These are phyloP conservation scores for Tripidium arundinaceum DNA, from an alignment of 202 grass and related monocot species.

Conservation along the genomic window DNA sequence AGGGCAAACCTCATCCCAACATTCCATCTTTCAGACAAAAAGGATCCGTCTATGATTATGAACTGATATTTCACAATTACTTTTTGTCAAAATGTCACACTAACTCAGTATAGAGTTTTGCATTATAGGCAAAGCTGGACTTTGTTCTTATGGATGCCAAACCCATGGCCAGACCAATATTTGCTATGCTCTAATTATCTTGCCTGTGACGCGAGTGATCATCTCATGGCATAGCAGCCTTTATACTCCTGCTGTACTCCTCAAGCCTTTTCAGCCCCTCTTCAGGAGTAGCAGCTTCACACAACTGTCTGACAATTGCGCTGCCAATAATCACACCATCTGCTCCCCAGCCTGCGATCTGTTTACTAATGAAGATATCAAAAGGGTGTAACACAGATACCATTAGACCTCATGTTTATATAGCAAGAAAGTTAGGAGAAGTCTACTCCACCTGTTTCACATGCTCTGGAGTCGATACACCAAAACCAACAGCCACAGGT, in stretches of 20 bases:
- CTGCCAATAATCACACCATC: slow-evolving; percentile 95
- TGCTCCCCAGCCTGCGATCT: slow-evolving; percentile 69
- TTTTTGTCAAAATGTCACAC: background rate
- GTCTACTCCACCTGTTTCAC: slow-evolving; percentile 44
- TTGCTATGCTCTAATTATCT: background rate
- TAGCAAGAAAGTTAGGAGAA: background rate
- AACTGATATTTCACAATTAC: background rate
- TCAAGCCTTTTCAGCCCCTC: slow-evolving; percentile 76
- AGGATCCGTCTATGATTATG: background rate
- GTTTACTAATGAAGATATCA: background rate
- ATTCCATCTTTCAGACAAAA: slow-evolving; percentile 19
- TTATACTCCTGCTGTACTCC: slow-evolving; percentile 62
- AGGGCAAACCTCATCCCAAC: background rate
- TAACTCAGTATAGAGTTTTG: background rate
- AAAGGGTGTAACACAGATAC: background rate
- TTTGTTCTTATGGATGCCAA: background rate
- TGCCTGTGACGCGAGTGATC: slow-evolving; percentile 5
- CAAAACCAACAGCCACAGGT: slow-evolving; percentile 93
- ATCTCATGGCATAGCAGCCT: slow-evolving; percentile 60
- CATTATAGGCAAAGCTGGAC: background rate
- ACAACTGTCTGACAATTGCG: slow-evolving; percentile 72
- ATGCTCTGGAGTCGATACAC: slow-evolving; percentile 84
- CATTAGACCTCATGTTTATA: background rate
- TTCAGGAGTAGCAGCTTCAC: slow-evolving; percentile 63
- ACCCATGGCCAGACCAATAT: slow-evolving; percentile 10